Base-by-base conservation (phyloP, 2,329 filamentous ascomycete genomes). In the Scortechinia acanthostroma region DNA sequence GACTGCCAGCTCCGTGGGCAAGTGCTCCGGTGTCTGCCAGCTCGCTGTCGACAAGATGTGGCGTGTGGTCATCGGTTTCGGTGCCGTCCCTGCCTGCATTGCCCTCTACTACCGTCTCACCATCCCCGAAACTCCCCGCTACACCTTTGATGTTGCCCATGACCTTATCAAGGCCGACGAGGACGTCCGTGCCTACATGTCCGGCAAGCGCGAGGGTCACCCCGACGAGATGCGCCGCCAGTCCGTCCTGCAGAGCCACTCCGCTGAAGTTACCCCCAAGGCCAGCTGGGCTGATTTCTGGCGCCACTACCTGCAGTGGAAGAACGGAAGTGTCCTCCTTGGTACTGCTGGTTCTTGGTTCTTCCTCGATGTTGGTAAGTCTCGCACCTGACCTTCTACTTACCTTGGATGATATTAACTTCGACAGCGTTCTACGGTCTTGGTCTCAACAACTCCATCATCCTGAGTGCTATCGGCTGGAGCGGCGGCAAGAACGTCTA, bases 271-370 rank as follows among this genome's bases (percentile, higher is more conserved):
- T 17, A 40, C 73, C 44, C 83, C 81, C 51, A 84, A 87, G 68
- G 84, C 87, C 28, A 81, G 80, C 51, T 88, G 77, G 71, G 50
- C 55, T 17, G 88, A 94, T 63, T 93, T 93, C 66, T 59, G 69
- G 62, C 62, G 61, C 23, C 83, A 91, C 66, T 91, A 89, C 62
- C 60, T 70, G 47, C 76, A 83, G 57, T 80, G 76, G 71, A 86
- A 80, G 67, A 83, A 91, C 58, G 80, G 75, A 45, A 79, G 82
- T 57, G 73, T 90, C 15, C 76, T 89, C 0, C 68, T 89, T 35
- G 86, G 86, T n/a, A 91, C 87, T 13, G 85, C 87, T 13, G 83
- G 84, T 33, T 91, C 88, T 2, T 94, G 88, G 88, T 91, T 91
- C 63, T 77, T 86, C 64, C 80, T 88, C 45, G 79, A 80, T 53